Evolutionary conservation across 2,329 filamentous ascomycete genomes (phyloP).

Genomic region (Periglandula ipomoeae): DNA sequence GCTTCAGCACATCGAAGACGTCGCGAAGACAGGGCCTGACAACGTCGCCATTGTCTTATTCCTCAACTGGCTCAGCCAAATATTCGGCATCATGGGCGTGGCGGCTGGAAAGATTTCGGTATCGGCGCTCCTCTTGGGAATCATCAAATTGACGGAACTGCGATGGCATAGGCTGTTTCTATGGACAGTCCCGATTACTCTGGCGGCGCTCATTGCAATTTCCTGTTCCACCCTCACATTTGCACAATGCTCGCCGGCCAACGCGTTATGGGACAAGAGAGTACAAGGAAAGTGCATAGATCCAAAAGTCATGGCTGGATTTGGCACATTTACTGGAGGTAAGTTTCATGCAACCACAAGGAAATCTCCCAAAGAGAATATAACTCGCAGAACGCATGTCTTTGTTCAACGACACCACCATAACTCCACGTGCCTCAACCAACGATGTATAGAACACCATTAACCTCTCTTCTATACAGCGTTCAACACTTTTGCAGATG

Average conservation of each 20-base stretch:
- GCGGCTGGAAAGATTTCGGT: slow-evolving; percentile 14
- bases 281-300: slow-evolving; percentile 12
- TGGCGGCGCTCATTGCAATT: slow-evolving; percentile 12
- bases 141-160: slow-evolving; percentile 12
- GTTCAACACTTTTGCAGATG: slow-evolving; percentile 15
- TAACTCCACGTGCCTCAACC: too few species aligned
- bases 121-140: slow-evolving; percentile 13
- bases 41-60: slow-evolving; percentile 13
- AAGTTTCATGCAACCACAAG: neutral
- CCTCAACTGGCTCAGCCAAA: slow-evolving; percentile 14
- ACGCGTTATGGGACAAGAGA: slow-evolving; percentile 13
- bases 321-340: slow-evolving; percentile 14
- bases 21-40: slow-evolving; percentile 11
- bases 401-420: neutral
- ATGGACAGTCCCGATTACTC: slow-evolving; percentile 12
- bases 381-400: neutral
- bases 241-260: slow-evolving; percentile 14
- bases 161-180: slow-evolving; percentile 14
- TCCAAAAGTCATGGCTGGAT: slow-evolving; percentile 12
- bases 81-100: slow-evolving; percentile 14
- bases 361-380: neutral
- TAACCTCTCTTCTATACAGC: slow-evolving; percentile 5
- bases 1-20: slow-evolving; percentile 10
- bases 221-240: slow-evolving; percentile 13
- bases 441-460: too few species aligned